Conservation (phyloP, 495 filamentous ascomycete species). For the Trichoderma gamsii region DNA sequence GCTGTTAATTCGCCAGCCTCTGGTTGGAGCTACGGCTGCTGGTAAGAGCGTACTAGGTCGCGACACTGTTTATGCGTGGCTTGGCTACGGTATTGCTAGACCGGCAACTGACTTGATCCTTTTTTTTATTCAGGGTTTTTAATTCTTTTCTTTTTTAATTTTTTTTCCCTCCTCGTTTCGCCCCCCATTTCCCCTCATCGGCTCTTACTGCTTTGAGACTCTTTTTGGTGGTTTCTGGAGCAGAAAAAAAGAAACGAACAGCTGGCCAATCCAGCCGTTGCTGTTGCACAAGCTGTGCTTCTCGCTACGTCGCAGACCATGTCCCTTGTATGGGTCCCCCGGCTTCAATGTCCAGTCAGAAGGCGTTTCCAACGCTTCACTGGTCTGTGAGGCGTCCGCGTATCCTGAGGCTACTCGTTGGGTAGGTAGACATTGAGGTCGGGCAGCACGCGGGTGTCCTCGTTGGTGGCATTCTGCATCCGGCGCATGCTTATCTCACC, state of each 20-base stretch:
- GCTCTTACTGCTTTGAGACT: neutral
- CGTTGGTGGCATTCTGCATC: neutral
- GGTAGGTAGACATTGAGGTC: constrained; percentile 9
- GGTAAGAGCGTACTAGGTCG: neutral
- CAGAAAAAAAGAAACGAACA: neutral
- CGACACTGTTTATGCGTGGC: neutral
- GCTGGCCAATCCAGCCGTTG: neutral
- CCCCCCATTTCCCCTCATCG: neutral
- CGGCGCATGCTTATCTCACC: neutral
- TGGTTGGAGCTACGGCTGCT: neutral
- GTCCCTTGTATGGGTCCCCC: neutral
- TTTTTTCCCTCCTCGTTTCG: neutral
- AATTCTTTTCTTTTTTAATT: neutral
- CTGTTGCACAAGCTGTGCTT: constrained; percentile 8
- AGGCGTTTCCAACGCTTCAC: neutral
- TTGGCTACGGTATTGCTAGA: neutral
- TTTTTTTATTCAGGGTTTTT: neutral
- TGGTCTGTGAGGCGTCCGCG: constrained; percentile 3
- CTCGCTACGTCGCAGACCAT: constrained; percentile 3
- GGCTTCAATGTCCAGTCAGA: constrained; percentile 8
- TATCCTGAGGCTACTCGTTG: constrained; percentile 1
- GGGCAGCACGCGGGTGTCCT: constrained; percentile 1
- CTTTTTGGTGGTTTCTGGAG: neutral
- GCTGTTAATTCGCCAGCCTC: constrained; percentile 1
- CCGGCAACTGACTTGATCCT: neutral